Percentiles rank a stretch among this genome's conserved stretches.
These are phyloP conservation scores for Erythrophleum fordii DNA, from an alignment of 306 rosid genomes.

Conservation along the genomic window DNA sequence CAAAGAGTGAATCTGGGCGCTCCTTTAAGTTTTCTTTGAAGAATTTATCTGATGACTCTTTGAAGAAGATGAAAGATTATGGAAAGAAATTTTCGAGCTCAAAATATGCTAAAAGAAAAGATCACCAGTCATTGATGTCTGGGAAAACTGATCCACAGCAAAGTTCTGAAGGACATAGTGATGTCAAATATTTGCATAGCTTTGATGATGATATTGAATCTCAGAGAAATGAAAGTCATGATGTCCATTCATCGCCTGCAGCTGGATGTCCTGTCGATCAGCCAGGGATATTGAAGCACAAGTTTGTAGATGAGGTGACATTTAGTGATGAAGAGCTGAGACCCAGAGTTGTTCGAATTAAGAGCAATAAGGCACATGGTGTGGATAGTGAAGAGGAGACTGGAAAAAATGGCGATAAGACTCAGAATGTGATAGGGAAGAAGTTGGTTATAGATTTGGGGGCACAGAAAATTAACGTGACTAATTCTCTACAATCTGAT, in stretches of 20 bases:
- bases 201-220: conserved; percentile 56
- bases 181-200: conserved; percentile 56
- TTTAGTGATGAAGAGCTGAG: conserved; percentile 77
- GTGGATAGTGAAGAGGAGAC: conserved; percentile 69
- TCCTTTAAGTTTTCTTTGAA: conserved; percentile 77
- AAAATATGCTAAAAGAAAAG: conserved; percentile 62
- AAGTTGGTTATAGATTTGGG: conserved; percentile 88
- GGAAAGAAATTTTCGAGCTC: conserved; percentile 68
- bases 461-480: conserved; percentile 77
- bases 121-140: conserved; percentile 48
- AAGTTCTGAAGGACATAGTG: conserved; percentile 64
- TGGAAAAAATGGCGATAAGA: conserved; percentile 59
- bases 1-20: conserved; percentile 75
- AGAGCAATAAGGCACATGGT: conserved; percentile 59
- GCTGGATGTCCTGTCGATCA: conserved; percentile 57
- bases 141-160: conserved; percentile 47
- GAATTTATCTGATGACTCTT: conserved; percentile 65
- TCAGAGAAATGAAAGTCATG: conserved; percentile 60
- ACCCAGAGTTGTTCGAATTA: conserved; percentile 72
- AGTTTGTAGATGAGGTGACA: conserved; percentile 91
- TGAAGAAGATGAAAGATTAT: conserved; percentile 67
- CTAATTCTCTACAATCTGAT: conserved; percentile 81
- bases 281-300: conserved; percentile 64
- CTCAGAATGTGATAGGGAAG: conserved; percentile 71
- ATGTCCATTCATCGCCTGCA: conserved; percentile 63